These are phyloP conservation scores for Chlamydomonas incerta DNA, from an alignment of 139 green algal species.

Conservation along the genomic window DNA sequence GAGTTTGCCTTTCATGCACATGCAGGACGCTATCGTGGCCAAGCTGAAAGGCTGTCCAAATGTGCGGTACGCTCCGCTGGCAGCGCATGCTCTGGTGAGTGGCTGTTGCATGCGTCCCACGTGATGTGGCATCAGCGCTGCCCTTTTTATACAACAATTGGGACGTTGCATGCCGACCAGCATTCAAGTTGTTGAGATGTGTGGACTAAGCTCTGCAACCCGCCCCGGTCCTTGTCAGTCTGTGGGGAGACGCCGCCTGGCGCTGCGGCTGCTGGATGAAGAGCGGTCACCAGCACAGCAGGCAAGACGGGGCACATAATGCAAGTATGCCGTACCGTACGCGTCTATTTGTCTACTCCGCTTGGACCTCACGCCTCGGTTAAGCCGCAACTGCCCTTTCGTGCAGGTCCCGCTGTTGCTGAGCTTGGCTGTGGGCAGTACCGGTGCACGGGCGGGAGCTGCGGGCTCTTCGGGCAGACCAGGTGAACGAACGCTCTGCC, in stretches of 20 bases:
- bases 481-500: too few relatives aligned
- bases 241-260: constrained; percentile 61
- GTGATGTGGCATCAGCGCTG: too few relatives aligned
- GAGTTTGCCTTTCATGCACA: not conserved
- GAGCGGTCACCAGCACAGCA: constrained; percentile 64
- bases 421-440: constrained; percentile 40
- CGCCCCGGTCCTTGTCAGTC: not conserved
- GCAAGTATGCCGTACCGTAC: too few relatives aligned
- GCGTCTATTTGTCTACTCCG: too few relatives aligned
- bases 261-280: constrained; percentile 76
- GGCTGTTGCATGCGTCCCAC: too few relatives aligned
- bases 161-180: too few relatives aligned
- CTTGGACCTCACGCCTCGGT: too few relatives aligned
- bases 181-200: too few relatives aligned
- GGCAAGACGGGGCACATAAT: not conserved
- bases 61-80: constrained; percentile 67
- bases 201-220: too few relatives aligned
- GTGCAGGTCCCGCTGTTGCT: constrained; percentile 60
- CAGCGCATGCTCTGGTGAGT: constrained; percentile 62
- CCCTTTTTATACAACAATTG: too few relatives aligned
- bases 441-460: not conserved
- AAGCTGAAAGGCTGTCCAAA: constrained; percentile 72
- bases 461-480: too few relatives aligned
- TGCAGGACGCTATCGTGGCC: constrained; percentile 37
- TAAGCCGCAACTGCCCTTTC: too few relatives aligned